A percentile compares a stretch with the other conserved stretches of the same genome.
These are phyloP conservation scores for Penicillium turbatum DNA, from an alignment of 495 filamentous ascomycete genomes.

Conservation along the genomic window DNA sequence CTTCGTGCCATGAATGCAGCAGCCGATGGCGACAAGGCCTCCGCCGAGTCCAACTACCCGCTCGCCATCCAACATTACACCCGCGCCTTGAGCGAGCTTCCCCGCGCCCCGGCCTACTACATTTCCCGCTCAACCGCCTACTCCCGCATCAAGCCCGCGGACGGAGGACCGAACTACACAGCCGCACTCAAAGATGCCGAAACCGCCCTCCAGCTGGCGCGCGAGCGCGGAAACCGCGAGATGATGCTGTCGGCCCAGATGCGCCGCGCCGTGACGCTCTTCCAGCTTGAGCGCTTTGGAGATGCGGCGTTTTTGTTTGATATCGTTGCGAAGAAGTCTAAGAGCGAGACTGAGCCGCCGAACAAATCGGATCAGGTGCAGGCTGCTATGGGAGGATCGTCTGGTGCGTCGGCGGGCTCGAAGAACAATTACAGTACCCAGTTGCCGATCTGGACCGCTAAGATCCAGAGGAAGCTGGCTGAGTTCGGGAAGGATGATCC, in stretches of 20 bases:
- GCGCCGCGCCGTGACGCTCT: conserved; percentile 70
- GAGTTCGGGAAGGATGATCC: conserved; percentile 59
- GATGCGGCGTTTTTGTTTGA: conserved; percentile 72
- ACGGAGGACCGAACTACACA: conserved; percentile 44
- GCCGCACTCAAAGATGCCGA: conserved; percentile 77
- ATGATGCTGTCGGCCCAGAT: conserved; percentile 77
- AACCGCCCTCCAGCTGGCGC: conserved; percentile 63
- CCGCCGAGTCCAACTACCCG: conserved; percentile 57
- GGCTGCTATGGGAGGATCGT: conserved; percentile 25
- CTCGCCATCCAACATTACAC: conserved; percentile 70
- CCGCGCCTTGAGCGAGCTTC: conserved; percentile 61
- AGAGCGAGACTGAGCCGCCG: conserved; percentile 50
- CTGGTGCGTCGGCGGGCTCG: neutral
- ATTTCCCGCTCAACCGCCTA: conserved; percentile 84
- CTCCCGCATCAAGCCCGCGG: conserved; percentile 54
- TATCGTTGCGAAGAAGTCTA: conserved; percentile 57
- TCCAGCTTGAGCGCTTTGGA: conserved; percentile 63
- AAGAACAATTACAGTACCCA: conserved; percentile 9
- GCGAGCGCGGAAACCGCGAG: conserved; percentile 72
- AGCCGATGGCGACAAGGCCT: conserved; percentile 58
- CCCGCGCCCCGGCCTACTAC: conserved; percentile 75
- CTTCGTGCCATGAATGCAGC: conserved; percentile 53
- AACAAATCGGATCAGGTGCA: conserved; percentile 31
- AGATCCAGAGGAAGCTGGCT: conserved; percentile 46
- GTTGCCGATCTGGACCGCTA: conserved; percentile 58